Conservation (phyloP, 306 rosid genomes). For the Alnus glutinosa region DNA sequence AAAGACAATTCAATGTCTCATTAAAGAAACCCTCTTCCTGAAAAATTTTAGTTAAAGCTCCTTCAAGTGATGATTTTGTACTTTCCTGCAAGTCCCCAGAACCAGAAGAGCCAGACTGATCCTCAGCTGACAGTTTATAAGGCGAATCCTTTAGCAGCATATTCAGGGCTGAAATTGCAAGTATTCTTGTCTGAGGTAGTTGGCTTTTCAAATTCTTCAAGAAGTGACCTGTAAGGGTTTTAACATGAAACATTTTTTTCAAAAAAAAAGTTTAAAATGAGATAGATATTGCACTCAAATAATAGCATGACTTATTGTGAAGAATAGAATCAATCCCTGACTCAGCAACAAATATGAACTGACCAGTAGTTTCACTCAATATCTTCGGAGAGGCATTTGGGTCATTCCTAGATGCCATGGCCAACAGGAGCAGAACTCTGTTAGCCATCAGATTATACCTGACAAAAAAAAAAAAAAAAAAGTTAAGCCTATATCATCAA, state of each 20-base stretch:
- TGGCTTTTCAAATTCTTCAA: constrained; percentile 89
- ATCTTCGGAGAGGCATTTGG: constrained; percentile 76
- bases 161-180: constrained; percentile 92
- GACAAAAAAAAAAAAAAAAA: constrained; percentile 31
- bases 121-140: constrained; percentile 65
- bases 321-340: constrained; percentile 17
- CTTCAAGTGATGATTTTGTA: constrained; percentile 84
- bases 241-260: constrained; percentile 10
- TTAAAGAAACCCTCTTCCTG: constrained; percentile 91
- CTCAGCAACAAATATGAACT: constrained; percentile 29
- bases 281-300: neutral
- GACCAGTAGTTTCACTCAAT: constrained; percentile 92
- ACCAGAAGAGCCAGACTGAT: constrained; percentile 39
- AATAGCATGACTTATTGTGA: constrained; percentile 13
- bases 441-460: constrained; percentile 99
- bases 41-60: constrained; percentile 75
- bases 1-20: constrained; percentile 90
- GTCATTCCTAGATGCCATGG: constrained; percentile 89
- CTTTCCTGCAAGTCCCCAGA: constrained; percentile 47
- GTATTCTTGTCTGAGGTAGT: constrained; percentile 99
- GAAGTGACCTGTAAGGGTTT: constrained; percentile 76
- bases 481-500: neutral
- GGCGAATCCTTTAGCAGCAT: constrained; percentile 94
- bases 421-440: constrained; percentile 83
- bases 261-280: neutral